Evolutionary conservation across 2,329 filamentous ascomycete species (phyloP).

Genomic region (Microdochium paspali): DNA sequence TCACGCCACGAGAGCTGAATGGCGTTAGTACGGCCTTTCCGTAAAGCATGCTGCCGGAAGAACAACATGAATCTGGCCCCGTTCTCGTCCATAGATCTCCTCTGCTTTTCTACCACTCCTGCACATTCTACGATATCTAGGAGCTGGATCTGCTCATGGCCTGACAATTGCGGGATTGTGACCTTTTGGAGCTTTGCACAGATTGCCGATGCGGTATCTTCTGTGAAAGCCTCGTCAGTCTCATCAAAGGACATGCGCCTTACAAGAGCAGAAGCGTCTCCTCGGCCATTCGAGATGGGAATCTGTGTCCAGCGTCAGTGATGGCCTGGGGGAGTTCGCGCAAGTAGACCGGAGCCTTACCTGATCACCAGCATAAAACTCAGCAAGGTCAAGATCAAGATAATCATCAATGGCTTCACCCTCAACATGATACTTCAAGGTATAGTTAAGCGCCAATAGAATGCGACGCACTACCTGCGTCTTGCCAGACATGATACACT

Average conservation of each 20-base stretch:
- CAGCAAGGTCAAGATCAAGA: conserved; percentile 53
- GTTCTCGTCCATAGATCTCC: conserved; percentile 83
- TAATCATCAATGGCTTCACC: conserved; percentile 75
- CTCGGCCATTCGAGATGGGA: conserved; percentile 4
- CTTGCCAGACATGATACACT: conserved; percentile 79
- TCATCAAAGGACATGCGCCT: conserved; percentile 29
- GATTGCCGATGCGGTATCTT: conserved; percentile 59
- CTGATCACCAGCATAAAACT: conserved; percentile 38
- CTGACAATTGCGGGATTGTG: conserved; percentile 70
- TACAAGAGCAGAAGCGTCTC: conserved; percentile 27
- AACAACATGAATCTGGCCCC: conserved; percentile 81
- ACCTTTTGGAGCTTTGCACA: conserved; percentile 69
- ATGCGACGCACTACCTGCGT: conserved; percentile 60
- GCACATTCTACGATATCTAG: conserved; percentile 79
- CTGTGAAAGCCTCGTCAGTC: conserved; percentile 57
- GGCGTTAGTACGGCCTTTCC: conserved; percentile 54
- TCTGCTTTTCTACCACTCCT: conserved; percentile 75
- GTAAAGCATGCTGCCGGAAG: conserved; percentile 71
- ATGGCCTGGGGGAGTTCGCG: too few species aligned
- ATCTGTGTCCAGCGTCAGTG: background rate
- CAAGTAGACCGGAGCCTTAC: conserved; percentile 18
- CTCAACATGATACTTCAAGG: conserved; percentile 73
- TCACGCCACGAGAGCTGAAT: conserved; percentile 67
- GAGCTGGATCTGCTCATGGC: conserved; percentile 77
- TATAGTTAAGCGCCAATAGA: conserved; percentile 61